Percentiles rank a stretch among this genome's conserved stretches.
Conservation (phyloP, 78 protist species). For the Dictyostelium purpureum region DNA sequence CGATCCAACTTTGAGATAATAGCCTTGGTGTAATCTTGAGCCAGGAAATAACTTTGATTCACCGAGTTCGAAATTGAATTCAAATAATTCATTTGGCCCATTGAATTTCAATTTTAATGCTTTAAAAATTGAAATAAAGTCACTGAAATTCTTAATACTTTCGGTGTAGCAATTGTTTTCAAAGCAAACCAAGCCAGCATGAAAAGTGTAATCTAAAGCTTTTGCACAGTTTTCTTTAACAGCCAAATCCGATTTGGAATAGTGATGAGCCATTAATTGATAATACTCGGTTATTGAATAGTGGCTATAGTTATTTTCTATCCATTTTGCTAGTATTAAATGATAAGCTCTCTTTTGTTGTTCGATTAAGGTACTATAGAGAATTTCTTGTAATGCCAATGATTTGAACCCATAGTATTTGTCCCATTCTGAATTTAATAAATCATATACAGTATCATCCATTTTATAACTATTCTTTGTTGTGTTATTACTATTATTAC, state of each 20-base stretch:
- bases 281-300: not conserved
- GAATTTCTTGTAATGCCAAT: slow-evolving; percentile 1
- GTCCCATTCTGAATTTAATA: slow-evolving; percentile 33
- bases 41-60: too few species aligned
- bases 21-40: too few species aligned
- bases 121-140: too few species aligned
- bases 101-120: too few species aligned
- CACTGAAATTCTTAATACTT: too few species aligned
- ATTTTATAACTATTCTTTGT: not conserved
- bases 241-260: slow-evolving; percentile 39
- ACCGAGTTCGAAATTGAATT: too few species aligned
- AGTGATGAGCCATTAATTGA: slow-evolving; percentile 25
- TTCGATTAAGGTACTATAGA: slow-evolving; percentile 7
- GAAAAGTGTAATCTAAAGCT: slow-evolving; percentile 9
- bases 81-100: too few species aligned
- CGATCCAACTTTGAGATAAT: too few species aligned
- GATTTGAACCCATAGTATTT: slow-evolving; percentile 31
- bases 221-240: not conserved
- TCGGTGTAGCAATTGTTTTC: not conserved
- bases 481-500: not conserved
- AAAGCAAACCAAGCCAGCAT: not conserved
- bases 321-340: slow-evolving; percentile 49
- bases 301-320: slow-evolving; percentile 24
- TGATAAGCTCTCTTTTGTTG: slow-evolving; percentile 21
- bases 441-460: not conserved